Conservation (phyloP, 2,329 filamentous ascomycete species). For the Clonostachys byssicola region DNA sequence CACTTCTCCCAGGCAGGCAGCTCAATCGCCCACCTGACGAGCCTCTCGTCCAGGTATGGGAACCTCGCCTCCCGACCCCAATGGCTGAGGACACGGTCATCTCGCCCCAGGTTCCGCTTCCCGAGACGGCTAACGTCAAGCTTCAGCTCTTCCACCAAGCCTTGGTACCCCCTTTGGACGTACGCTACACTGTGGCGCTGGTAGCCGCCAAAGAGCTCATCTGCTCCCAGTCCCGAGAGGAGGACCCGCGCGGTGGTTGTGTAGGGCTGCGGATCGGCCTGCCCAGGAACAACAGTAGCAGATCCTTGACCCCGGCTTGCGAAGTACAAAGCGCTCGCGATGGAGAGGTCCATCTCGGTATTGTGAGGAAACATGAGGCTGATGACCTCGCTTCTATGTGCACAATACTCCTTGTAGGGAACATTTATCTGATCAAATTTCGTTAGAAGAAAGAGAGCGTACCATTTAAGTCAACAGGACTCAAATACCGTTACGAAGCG, state of each 20-base stretch:
- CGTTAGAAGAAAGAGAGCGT: neutral
- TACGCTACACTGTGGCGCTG: slow-evolving; percentile 78
- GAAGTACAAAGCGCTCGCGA: slow-evolving; percentile 91
- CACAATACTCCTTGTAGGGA: slow-evolving; percentile 69
- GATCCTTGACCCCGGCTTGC: slow-evolving; percentile 70
- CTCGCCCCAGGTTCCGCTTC: slow-evolving; percentile 89
- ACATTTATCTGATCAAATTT: slow-evolving; percentile 60
- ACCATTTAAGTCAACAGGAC: neutral
- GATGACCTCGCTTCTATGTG: slow-evolving; percentile 66
- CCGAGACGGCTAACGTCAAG: slow-evolving; percentile 83
- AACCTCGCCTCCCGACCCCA: slow-evolving; percentile 89
- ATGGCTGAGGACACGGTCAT: slow-evolving; percentile 85
- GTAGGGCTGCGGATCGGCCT: slow-evolving; percentile 37
- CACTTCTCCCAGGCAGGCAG: slow-evolving; percentile 81
- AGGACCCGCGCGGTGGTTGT: slow-evolving; percentile 74
- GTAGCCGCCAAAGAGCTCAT: slow-evolving; percentile 95
- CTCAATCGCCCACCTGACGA: slow-evolving; percentile 77
- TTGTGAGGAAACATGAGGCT: slow-evolving; percentile 87
- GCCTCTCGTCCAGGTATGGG: slow-evolving; percentile 82
- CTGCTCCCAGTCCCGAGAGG: slow-evolving; percentile 88
- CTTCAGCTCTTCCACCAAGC: slow-evolving; percentile 75
- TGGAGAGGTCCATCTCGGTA: slow-evolving; percentile 98
- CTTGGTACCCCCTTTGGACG: slow-evolving; percentile 60
- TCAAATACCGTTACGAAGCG: slow-evolving; percentile 68
- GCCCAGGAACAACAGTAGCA: slow-evolving; percentile 23